Percentiles rank a stretch among this genome's conserved stretches.
Conservation (phyloP, 169 alveolate genomes). For the Sarcocystis neurona region DNA sequence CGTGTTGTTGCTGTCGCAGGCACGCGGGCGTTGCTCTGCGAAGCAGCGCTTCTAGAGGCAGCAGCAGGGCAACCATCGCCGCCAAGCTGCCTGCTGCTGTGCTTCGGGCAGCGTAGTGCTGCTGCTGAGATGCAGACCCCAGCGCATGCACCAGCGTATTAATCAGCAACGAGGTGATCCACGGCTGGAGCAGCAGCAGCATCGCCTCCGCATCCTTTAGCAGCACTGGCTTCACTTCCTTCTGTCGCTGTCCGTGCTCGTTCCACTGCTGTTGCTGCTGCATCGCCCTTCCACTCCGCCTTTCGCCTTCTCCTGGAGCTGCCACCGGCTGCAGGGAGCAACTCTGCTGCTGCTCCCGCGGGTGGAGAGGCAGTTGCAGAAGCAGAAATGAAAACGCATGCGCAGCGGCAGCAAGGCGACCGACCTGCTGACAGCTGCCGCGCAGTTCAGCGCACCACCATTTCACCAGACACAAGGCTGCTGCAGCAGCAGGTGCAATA, state of each 20-base stretch:
- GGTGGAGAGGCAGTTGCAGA: neutral
- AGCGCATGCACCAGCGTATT: slow-evolving; percentile 11
- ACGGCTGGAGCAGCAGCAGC: neutral
- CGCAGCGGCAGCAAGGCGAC: slow-evolving; percentile 7
- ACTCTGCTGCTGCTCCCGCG: no score
- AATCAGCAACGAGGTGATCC: neutral
- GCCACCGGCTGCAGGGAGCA: no score
- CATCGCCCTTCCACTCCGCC: no score
- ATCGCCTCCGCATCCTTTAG: slow-evolving; percentile 18
- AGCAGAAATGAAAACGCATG: neutral
- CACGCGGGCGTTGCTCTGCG: neutral
- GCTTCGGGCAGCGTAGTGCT: neutral
- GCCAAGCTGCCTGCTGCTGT: slow-evolving; percentile 1
- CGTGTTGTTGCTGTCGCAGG: neutral
- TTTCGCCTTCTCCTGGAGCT: no score
- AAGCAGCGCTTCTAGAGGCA: neutral
- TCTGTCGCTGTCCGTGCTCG: no score
- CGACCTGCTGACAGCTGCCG: slow-evolving; percentile 16
- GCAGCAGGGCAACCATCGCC: neutral
- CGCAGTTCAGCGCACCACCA: neutral
- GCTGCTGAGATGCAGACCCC: neutral
- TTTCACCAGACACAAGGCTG: slow-evolving; percentile 1
- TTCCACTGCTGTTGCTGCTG: no score
- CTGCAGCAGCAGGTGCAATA: neutral
- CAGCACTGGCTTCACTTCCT: no score